Evolutionary conservation across 257 asterid genomes (phyloP), one percentile per base, ranked within the genome.

Genomic region (Solanum boliviense): DNA sequence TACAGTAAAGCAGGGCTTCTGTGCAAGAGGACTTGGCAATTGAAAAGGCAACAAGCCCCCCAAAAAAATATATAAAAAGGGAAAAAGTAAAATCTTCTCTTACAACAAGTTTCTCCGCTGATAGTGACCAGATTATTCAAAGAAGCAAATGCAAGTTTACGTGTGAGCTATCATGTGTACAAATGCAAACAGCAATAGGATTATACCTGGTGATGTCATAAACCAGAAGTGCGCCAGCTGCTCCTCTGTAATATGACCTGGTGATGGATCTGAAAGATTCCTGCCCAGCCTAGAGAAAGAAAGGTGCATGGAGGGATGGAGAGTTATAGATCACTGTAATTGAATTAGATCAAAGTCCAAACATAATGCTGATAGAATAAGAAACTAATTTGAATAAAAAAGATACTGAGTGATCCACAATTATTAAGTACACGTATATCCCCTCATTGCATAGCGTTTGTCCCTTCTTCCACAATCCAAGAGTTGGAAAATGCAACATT

Each of bases 231-330:
- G 87, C 87, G 20, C 87, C 87, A 36, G 87, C 87, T 36, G 87
- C 87, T 67, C 87, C 87, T 29, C 87, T 85, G 82, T 85, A 85
- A 71, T 85, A 85, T 67, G 87, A 85, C 78, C 87, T 85, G 87
- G 87, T 85, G 87, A 85, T 85, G 78, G 87, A 85, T 85, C 87
- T 85, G 81, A 85, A 85, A 31, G 87, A 68, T 67, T 85, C 87
- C 78, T 85, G 87, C 36, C 87, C 87, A 85, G 87, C 87, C 87
- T 86, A 71, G 46, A 86, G 34, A 71, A n/a, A 86, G 32, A 56
- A 86, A 18, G 32, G 35, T 46, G 5, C 41, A 29, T 18, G 41
- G 44, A 18, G 20, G 11, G 29, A 48, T 44, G 56, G 70, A 81
- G 27, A 48, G 70, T 46, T 81, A 46, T 29, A 81, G 27, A 81